These are phyloP conservation scores for Rubroboletus pulcherrimus DNA, from an alignment of 768 basidiomycete species.

Conservation along the genomic window DNA sequence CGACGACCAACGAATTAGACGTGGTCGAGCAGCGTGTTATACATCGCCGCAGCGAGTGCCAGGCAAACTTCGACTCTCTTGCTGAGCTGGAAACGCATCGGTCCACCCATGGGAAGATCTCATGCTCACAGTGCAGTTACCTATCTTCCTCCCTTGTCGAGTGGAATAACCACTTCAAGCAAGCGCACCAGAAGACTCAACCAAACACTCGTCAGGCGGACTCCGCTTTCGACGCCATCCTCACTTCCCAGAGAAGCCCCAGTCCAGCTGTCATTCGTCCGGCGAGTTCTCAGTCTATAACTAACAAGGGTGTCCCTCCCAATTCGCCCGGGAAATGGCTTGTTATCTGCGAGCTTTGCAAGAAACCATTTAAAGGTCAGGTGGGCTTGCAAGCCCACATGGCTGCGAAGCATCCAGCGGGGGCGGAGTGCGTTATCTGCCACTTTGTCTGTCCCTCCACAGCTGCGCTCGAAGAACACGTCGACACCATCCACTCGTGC, in stretches of 20 bases:
- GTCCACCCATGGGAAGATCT: slow-evolving; percentile 16
- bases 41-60: slow-evolving; percentile 22
- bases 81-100: slow-evolving; percentile 20
- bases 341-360: slow-evolving; percentile 21
- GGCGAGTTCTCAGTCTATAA: slow-evolving; percentile 17
- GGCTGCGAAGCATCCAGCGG: slow-evolving; percentile 21
- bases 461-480: slow-evolving; percentile 23
- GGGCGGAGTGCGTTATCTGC: slow-evolving; percentile 25
- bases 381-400: slow-evolving; percentile 24
- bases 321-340: slow-evolving; percentile 1
- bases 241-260: slow-evolving; percentile 5
- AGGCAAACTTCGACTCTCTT: slow-evolving; percentile 12
- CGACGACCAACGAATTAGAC: not conserved
- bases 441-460: slow-evolving; percentile 21
- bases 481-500: slow-evolving; percentile 27
- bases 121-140: slow-evolving; percentile 26
- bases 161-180: slow-evolving; percentile 28
- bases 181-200: slow-evolving; percentile 12
- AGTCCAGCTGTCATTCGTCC: slow-evolving; percentile 17
- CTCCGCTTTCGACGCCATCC: not conserved
- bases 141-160: slow-evolving; percentile 22
- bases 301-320: slow-evolving; percentile 5
- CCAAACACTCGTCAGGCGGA: slow-evolving; percentile 5
- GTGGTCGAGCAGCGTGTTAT: not conserved
- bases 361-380: slow-evolving; percentile 19